These are phyloP conservation scores for Wickerhamiella spandovensis DNA, from an alignment of 805 yeast genomes.

Conservation along the genomic window DNA sequence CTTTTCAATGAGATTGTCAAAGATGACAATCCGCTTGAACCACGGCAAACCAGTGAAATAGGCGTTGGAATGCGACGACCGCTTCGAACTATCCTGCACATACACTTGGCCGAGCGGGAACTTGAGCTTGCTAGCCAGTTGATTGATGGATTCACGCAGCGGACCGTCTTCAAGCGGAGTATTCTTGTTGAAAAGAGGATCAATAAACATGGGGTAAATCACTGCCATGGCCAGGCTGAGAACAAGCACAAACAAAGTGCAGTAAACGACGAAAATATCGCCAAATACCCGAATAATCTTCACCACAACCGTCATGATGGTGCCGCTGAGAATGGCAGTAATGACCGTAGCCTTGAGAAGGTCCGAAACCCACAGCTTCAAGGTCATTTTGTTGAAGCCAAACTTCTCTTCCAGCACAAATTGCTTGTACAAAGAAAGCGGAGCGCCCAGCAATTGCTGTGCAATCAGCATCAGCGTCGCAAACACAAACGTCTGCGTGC, in stretches of 20 bases:
- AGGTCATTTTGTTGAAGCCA: constrained; percentile 84
- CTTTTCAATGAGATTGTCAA: constrained; percentile 77
- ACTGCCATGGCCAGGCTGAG: constrained; percentile 67
- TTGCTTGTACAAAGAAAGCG: constrained; percentile 59
- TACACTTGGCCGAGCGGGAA: constrained; percentile 81
- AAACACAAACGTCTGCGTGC: constrained; percentile 62
- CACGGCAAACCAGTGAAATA: constrained; percentile 94
- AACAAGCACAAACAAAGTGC: constrained; percentile 54
- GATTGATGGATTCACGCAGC: constrained; percentile 66
- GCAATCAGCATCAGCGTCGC: constrained; percentile 37
- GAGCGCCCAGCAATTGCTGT: constrained; percentile 45
- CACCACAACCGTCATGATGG: constrained; percentile 60
- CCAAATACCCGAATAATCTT: constrained; percentile 73
- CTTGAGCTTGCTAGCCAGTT: constrained; percentile 55
- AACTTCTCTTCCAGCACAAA: constrained; percentile 85
- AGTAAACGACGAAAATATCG: constrained; percentile 65
- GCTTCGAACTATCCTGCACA: constrained; percentile 92
- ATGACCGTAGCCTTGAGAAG: constrained; percentile 46
- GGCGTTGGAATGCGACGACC: constrained; percentile 95
- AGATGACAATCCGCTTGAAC: constrained; percentile 89
- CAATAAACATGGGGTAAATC: constrained; percentile 70
- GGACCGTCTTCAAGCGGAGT: constrained; percentile 86
- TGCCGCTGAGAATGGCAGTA: constrained; percentile 49
- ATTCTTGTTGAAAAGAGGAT: constrained; percentile 84
- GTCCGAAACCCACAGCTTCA: constrained; percentile 60